Evolutionary conservation across 108 stramenopile genomes (phyloP).

Genomic region (Skeletonema grethae): DNA sequence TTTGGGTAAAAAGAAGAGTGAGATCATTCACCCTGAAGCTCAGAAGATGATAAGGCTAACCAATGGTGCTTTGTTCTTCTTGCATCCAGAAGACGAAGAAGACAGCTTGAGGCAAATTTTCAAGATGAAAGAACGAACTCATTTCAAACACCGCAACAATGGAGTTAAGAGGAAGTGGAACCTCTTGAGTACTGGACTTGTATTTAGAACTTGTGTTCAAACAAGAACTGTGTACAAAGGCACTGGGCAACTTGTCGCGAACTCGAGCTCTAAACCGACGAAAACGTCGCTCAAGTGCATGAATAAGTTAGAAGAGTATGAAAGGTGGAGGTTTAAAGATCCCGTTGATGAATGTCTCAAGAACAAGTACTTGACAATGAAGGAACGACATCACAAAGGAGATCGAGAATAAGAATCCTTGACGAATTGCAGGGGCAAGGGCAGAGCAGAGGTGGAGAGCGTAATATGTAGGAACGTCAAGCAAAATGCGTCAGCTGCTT

Average conservation of each 20-base stretch:
- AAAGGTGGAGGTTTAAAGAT: neutral
- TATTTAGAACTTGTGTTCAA: neutral
- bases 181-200: neutral
- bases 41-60: neutral
- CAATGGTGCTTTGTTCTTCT: neutral
- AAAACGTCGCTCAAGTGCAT: neutral
- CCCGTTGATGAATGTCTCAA: neutral
- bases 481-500: too few relatives aligned
- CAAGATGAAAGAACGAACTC: neutral
- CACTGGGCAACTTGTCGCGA: neutral
- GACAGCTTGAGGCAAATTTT: neutral
- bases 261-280: neutral
- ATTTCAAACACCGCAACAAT: constrained; percentile 3
- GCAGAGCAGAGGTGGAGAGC: too few relatives aligned
- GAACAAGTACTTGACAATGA: neutral
- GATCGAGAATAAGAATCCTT: too few relatives aligned
- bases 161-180: neutral
- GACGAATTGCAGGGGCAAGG: too few relatives aligned
- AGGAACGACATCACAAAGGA: neutral
- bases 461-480: too few relatives aligned
- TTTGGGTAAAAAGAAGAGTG: neutral
- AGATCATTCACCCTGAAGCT: neutral
- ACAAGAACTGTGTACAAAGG: neutral
- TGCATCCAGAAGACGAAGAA: neutral
- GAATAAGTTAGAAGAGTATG: neutral